Evolutionary conservation across 805 yeast species (phyloP), one percentile per base, ranked within the genome.

Genomic region (Candida wancherniae): DNA sequence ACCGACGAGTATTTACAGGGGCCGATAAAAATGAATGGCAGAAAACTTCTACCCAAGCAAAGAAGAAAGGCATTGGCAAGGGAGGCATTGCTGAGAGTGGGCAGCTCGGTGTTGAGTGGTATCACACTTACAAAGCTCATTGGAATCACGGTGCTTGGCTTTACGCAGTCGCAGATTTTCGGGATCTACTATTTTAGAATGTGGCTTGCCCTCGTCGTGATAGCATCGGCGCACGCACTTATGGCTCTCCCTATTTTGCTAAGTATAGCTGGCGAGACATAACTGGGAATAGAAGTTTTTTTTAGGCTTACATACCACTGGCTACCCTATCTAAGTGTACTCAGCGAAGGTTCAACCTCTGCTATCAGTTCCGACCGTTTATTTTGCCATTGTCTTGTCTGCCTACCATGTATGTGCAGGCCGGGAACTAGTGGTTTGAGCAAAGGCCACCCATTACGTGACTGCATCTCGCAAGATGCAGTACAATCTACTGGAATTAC

Each of bases 171-270:
- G 12, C 78, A 82, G 54, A 88, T 90, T 18, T 92, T 90, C 56
- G 94, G 86, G 44, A 74, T 90, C 2, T 90, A 85, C 57, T 90
- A 92, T 55, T 90, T 90, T 67, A 64, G 95, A 39, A 88, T 90
- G 96, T 90, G 97, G 97, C 59, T 84, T 9, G 67, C 87, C 1
- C 65, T 90, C 37, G 80, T 90, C 6, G 39, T 82, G 1, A 63
- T 84, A 34, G 95, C 95, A 1, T 76, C 88, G 0, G 42, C 82
- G 1, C 97, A 90, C 53, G 74, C 92, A 3, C 65, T 90, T 31
- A 69, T 84, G 22, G 73, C 90, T 34, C 62, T 90, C 31, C 98
- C 98, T 0, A 74, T 85, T 4, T 53, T 81, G 16, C 62, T 90
- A 22, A 70, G 85, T 15, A 58, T 66, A 30, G 63, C 68, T 43